phyloP scores from a whole-genome alignment of 2,329 filamentous ascomycete genomes.

The Colletotrichum theobromicola region DNA sequence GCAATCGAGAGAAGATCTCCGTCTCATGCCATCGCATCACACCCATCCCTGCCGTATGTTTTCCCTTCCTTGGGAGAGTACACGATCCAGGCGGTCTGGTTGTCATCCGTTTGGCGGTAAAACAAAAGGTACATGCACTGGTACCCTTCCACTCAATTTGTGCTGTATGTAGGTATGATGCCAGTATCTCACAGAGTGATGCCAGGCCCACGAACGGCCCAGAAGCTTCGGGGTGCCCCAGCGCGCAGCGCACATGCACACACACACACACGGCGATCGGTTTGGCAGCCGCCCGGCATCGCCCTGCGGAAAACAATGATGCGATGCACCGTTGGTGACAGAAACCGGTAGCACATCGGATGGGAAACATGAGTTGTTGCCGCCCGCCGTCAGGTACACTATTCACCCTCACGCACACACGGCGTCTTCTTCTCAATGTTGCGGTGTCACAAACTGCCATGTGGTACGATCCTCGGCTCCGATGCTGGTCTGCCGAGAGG shows the following conservation, averaged over 20 bases:
- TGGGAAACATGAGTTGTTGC: not conserved
- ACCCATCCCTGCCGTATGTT: not conserved
- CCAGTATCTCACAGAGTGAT: not conserved
- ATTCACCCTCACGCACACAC: not conserved
- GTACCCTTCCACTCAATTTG: not conserved
- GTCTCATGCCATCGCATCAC: not conserved
- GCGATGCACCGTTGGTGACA: not conserved
- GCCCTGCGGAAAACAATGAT: not conserved
- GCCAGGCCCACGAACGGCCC: not conserved
- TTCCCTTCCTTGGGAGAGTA: not conserved
- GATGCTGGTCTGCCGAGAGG: not conserved
- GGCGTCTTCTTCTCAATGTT: not conserved
- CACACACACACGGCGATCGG: not conserved
- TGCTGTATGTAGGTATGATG: not conserved
- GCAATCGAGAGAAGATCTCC: not conserved
- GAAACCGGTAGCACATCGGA: not conserved
- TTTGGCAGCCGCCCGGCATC: not conserved
- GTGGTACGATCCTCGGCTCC: constrained; percentile 6
- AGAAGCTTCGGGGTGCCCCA: not conserved
- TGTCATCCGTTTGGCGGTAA: not conserved
- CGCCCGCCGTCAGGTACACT: not conserved
- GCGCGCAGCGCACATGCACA: not conserved
- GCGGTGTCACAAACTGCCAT: constrained; percentile 2
- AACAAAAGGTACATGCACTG: not conserved
- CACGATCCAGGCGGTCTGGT: not conserved